Evolutionary conservation across 371 early-diverging fungal genomes (phyloP).

Genomic region (Mortierella sp.): DNA sequence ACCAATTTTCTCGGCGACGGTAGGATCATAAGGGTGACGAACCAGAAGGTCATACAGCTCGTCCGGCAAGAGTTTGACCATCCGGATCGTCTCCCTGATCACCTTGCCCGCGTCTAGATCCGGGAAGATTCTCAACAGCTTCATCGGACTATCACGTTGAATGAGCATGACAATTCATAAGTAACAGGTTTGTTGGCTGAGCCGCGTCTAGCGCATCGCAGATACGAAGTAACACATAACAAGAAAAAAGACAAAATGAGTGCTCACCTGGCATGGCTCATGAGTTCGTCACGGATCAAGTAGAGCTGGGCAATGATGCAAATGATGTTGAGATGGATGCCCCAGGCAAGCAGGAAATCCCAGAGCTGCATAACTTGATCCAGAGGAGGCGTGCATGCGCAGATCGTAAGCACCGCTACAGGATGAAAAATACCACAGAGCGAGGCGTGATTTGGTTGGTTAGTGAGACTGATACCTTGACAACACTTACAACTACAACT

Average conservation of each 20-base stretch:
- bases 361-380: conserved; percentile 87
- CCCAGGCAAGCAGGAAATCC: conserved; percentile 94
- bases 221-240: background rate
- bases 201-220: background rate
- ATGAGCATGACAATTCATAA: background rate
- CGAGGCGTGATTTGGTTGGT: background rate
- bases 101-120: conserved; percentile 79
- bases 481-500: background rate
- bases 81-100: conserved; percentile 71
- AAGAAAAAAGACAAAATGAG: background rate
- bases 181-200: background rate
- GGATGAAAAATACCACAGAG: background rate
- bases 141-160: conserved; percentile 75
- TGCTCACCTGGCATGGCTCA: conserved; percentile 71
- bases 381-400: conserved; percentile 91
- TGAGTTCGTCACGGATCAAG: conserved; percentile 80
- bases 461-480: background rate
- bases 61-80: conserved; percentile 75
- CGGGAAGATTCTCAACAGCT: conserved; percentile 84
- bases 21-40: conserved; percentile 82
- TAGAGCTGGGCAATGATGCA: conserved; percentile 89
- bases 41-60: conserved; percentile 83
- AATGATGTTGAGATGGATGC: conserved; percentile 92
- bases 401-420: conserved; percentile 92
- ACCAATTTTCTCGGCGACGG: conserved; percentile 60